These are phyloP conservation scores for Brasilioporus rufonigricans DNA, from an alignment of 768 basidiomycete species.

Conservation along the genomic window DNA sequence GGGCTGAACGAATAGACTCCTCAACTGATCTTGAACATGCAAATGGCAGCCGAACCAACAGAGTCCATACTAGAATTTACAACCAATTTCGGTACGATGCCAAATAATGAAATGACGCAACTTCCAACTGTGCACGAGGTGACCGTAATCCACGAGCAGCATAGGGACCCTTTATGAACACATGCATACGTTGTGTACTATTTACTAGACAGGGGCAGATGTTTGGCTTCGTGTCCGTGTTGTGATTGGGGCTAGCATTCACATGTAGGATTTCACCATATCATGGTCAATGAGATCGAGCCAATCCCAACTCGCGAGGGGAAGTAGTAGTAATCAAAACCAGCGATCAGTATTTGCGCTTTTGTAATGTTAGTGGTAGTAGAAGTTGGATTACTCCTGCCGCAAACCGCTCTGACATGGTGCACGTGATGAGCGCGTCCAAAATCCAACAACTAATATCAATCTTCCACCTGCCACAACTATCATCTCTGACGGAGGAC, in stretches of 20 bases:
- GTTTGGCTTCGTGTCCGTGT: neutral
- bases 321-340: no score
- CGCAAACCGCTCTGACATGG: no score
- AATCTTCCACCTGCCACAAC: no score
- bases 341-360: no score
- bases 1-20: conserved; percentile 10
- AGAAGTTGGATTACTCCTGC: no score
- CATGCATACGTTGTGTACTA: neutral
- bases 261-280: no score
- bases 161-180: neutral
- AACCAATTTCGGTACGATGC: neutral
- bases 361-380: no score
- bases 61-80: conserved; percentile 12
- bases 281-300: no score
- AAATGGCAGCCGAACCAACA: conserved; percentile 6
- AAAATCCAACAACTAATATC: no score
- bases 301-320: no score
- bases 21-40: conserved; percentile 23
- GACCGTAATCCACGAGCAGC: neutral
- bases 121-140: neutral
- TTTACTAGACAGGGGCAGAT: neutral
- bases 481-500: no score
- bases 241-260: neutral
- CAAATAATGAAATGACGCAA: neutral
- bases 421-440: no score